Conservation (phyloP, 805 yeast species). For the Komagataella kurtzmanii region DNA sequence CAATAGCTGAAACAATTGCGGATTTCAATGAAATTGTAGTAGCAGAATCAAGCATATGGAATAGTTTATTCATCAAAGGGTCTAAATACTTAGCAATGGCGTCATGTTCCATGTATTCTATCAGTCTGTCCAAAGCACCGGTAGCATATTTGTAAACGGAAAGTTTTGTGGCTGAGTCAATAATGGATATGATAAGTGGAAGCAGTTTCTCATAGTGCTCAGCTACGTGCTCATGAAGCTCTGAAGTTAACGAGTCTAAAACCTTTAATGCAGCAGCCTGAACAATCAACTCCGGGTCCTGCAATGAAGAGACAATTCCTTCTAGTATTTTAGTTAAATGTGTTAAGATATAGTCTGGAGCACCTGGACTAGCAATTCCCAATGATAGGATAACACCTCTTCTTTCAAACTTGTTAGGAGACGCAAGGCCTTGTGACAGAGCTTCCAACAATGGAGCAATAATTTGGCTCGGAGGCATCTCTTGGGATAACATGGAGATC, state of each 20-base stretch:
- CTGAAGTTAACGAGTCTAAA: slow-evolving; percentile 63
- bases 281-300: slow-evolving; percentile 62
- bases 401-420: slow-evolving; percentile 63
- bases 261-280: slow-evolving; percentile 79
- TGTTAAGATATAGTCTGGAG: slow-evolving; percentile 80
- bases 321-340: slow-evolving; percentile 67
- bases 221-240: slow-evolving; percentile 76
- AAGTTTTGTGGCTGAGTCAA: slow-evolving; percentile 74
- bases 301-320: slow-evolving; percentile 60
- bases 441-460: slow-evolving; percentile 65
- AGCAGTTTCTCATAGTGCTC: slow-evolving; percentile 71
- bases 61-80: slow-evolving; percentile 81
- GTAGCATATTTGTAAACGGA: slow-evolving; percentile 86
- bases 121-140: slow-evolving; percentile 77
- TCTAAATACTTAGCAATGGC: slow-evolving; percentile 70
- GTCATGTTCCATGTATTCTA: slow-evolving; percentile 84
- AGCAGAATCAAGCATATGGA: slow-evolving; percentile 70
- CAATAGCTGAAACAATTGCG: slow-evolving; percentile 87
- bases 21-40: slow-evolving; percentile 62
- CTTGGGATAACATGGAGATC: slow-evolving; percentile 63
- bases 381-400: slow-evolving; percentile 78
- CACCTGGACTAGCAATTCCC: slow-evolving; percentile 79
- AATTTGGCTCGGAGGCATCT: slow-evolving; percentile 88
- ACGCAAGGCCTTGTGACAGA: slow-evolving; percentile 40
- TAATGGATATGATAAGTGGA: slow-evolving; percentile 76